A percentile compares a stretch with the other conserved stretches of the same genome.
Conservation (phyloP, 2,329 filamentous ascomycete genomes). For the Paraphaeosphaeria sporulosa region DNA sequence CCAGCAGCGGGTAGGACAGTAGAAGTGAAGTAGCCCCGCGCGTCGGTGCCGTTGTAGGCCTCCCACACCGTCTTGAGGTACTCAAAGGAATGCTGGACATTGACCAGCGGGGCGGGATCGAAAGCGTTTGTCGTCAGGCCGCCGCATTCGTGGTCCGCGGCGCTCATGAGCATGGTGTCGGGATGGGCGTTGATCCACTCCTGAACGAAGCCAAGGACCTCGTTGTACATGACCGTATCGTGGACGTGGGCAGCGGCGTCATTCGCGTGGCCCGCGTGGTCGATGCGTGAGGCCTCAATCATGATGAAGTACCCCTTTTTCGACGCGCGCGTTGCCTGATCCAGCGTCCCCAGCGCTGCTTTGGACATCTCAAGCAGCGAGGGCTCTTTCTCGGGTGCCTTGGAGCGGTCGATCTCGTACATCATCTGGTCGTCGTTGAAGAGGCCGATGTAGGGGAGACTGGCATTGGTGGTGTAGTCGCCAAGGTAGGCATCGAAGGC, state of each 20-base stretch:
- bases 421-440: constrained; percentile 51
- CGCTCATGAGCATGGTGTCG: constrained; percentile 50
- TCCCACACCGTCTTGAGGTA: constrained; percentile 35
- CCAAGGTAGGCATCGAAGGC: constrained; percentile 45
- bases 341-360: constrained; percentile 49
- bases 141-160: constrained; percentile 53
- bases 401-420: constrained; percentile 48
- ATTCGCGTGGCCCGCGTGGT: constrained; percentile 35
- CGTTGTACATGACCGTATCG: constrained; percentile 53
- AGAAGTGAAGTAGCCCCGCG: constrained; percentile 30
- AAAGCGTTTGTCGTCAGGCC: constrained; percentile 51
- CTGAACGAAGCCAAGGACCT: constrained; percentile 48
- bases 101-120: constrained; percentile 43
- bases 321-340: constrained; percentile 39
- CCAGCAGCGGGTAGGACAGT: constrained; percentile 43
- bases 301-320: constrained; percentile 53
- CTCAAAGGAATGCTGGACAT: constrained; percentile 43
- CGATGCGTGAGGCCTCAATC: constrained; percentile 36
- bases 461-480: constrained; percentile 27
- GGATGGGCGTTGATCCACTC: constrained; percentile 52
- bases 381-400: constrained; percentile 47
- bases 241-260: constrained; percentile 40
- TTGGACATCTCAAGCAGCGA: constrained; percentile 52
- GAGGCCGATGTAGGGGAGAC: constrained; percentile 50
- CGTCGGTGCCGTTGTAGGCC: constrained; percentile 42